phyloP scores from a whole-genome alignment of 441 rosid species.

The Erodium moschatum region DNA sequence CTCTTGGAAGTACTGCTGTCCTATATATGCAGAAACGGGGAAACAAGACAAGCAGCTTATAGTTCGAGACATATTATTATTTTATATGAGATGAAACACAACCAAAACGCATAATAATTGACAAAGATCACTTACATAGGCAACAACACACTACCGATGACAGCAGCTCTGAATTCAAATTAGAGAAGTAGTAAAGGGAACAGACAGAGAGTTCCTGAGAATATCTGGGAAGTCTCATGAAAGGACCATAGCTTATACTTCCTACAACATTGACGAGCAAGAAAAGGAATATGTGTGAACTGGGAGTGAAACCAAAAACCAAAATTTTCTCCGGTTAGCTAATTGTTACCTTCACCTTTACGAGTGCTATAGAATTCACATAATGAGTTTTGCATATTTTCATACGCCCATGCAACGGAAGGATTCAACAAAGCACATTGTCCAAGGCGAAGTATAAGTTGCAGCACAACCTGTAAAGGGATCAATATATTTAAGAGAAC shows the following conservation, averaged over 20 bases:
- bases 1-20: conserved; percentile 9
- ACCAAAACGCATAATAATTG: background rate
- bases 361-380: conserved; percentile 44
- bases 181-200: conserved; percentile 64
- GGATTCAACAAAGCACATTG: conserved; percentile 38
- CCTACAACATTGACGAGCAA: conserved; percentile 35
- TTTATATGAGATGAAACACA: background rate
- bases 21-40: background rate
- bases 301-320: conserved; percentile 18
- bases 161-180: conserved; percentile 42
- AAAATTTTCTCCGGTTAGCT: conserved; percentile 9
- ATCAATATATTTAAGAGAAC: conserved; percentile 14
- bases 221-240: conserved; percentile 54
- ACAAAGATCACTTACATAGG: conserved; percentile 46
- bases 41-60: conserved; percentile 5
- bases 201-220: conserved; percentile 60
- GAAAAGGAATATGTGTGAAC: conserved; percentile 17
- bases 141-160: conserved; percentile 59
- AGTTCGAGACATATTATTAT: background rate
- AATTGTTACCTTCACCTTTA: conserved; percentile 42
- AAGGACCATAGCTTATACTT: conserved; percentile 49
- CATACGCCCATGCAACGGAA: conserved; percentile 44
- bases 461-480: conserved; percentile 53
- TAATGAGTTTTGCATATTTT: conserved; percentile 38
- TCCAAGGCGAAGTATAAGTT: conserved; percentile 60